Base-by-base conservation (phyloP, 2,329 filamentous ascomycete species). In the Fusarium sp. region DNA sequence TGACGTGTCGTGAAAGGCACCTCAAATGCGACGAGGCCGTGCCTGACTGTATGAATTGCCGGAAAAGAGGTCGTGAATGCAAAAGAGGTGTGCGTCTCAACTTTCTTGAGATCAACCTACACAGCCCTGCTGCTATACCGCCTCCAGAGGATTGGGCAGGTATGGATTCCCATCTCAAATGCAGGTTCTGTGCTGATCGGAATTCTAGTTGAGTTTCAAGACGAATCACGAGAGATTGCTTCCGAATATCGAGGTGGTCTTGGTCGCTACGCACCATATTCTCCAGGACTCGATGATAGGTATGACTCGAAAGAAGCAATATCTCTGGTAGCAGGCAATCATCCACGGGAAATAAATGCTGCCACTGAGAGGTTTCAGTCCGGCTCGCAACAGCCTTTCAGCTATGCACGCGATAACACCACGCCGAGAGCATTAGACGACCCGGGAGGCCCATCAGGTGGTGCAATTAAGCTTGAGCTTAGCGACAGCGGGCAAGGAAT, bases 1-100 rank as follows among this genome's bases (percentile, higher is more conserved):
- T 97, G 71, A 98, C 95, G 4, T 98, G 95, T 80, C 87, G 95
- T 73, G 92, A 97, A 79, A 86, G 94, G 49, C 95, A 97, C 83
- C 84, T 97, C 54, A 97, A 97, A 80, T 97, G 95, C 79, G 95
- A 97, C 77, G 94, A 97, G 79, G 90, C 85, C 8, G 75, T 81
- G 6, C 87, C 87, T 8, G 82, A 85, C 34, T 89, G 87, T 70
- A 85, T 92, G 75, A 98, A 98, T 76, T 98, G 95, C 81, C 89
- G 89, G 63, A 98, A 97, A 81, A 96, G 95, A 55, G 95, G 90
- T 76, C 87, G 95, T 53, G 85, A 90, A 61, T 98, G 95, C 83
- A 94, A 95, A 78, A 89, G 94, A 73, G 95, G 95, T 20, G 85
- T 98, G 53, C 89, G 93, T 40, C 84, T 98, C 43, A 98, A 97